Evolutionary conservation across 441 rosid species (phyloP), one percentile per base, ranked within the genome.

Genomic region (Flueggea neowawraea): DNA sequence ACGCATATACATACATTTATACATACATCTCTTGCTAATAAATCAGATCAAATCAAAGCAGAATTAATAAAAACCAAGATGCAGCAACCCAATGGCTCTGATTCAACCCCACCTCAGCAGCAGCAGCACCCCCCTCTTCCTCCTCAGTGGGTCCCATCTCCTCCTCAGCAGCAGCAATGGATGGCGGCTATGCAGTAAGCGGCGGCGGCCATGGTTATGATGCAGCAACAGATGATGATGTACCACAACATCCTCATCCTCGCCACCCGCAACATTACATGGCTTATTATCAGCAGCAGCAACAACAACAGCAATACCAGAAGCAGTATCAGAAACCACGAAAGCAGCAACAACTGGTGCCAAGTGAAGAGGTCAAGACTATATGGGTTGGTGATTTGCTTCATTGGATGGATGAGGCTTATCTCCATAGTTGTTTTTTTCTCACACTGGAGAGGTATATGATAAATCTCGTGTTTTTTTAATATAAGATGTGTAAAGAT

Each of bases 391-490:
- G 98, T 52, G 97, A 93, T 78, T 87, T 93, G 86, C 89, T 82
- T 75, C 92, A 82, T 50, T 93, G 98, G 98, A 90, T 93, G 98
- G 97, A 93, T 60, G 98, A 93, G 82, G 80, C 60, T 62, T 90
- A 93, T 63, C 89, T 90, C 43, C 92, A 93, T 54, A 81, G 61
- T 69, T 87, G 88, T 63, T 93, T 93, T n/a, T n/a, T 64, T 82
- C 79, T 73, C 79, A 82, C 43, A 69, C 86, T 11, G 95, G 95
- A 66, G 95, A 90, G 97, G 97, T 93, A 22, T 61, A 33, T 14
- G 28, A 22, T 11, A 9, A 51, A 28, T 60, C 16, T 45, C 16
- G 4, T 55, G 53, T 66, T 12, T 0, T 66, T 64, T 52, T 65
- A 78, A 13, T 75, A 80, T 49, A 78, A 22, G 28, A 22, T 22